Evolutionary conservation across 2,329 filamentous ascomycete species (phyloP).

Genomic region (Mollisia scopiformis): DNA sequence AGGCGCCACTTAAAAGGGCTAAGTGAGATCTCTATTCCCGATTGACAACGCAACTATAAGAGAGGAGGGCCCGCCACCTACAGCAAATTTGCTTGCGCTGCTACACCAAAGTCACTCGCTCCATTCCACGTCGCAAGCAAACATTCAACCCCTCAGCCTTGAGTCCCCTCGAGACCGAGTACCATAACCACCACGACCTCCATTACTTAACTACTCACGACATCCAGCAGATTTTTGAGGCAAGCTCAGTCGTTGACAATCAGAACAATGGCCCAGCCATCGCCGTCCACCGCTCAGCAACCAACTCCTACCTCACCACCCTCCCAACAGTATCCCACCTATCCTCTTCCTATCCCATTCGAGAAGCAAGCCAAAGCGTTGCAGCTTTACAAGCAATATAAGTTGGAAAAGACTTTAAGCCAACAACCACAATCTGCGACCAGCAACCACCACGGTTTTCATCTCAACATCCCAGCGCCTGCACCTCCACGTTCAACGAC

Average conservation of each 20-base stretch:
- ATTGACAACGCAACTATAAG: not conserved
- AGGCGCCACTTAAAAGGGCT: not conserved
- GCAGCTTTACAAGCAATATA: constrained; percentile 26
- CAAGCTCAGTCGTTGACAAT: constrained; percentile 15
- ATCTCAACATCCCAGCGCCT: constrained; percentile 19
- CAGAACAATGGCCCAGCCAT: constrained; percentile 12
- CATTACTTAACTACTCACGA: not conserved
- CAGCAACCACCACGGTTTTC: constrained; percentile 18
- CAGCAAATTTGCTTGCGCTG: constrained; percentile 1
- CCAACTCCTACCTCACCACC: constrained; percentile 16
- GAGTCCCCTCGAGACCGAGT: constrained; percentile 2
- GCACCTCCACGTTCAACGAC: constrained; percentile 24
- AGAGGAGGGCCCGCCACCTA: not conserved
- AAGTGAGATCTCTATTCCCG: not conserved
- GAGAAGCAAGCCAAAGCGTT: constrained; percentile 28
- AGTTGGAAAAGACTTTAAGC: constrained; percentile 25
- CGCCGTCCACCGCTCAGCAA: constrained; percentile 11
- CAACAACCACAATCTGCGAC: constrained; percentile 18
- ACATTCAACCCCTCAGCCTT: constrained; percentile 2
- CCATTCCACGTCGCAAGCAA: not conserved
- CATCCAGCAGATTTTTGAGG: not conserved
- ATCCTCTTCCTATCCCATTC: constrained; percentile 29
- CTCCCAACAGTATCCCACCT: constrained; percentile 17
- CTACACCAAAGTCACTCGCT: not conserved
- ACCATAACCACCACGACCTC: not conserved